phyloP scores from a whole-genome alignment of 2,329 filamentous ascomycete genomes.

The Exophiala mesophila region DNA sequence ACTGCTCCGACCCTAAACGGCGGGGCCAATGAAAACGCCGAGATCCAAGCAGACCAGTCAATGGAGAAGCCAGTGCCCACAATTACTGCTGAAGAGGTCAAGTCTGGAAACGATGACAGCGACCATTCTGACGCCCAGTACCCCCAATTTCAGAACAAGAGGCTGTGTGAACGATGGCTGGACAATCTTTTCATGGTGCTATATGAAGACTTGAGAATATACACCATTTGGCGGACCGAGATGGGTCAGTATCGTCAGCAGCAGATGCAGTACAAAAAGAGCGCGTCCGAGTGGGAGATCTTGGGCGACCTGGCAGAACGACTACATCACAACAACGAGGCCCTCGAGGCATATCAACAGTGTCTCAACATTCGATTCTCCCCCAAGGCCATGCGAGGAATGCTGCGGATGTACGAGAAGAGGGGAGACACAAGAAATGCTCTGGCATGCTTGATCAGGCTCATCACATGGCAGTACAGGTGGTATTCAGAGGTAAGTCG shows the following conservation, averaged over 20 bases:
- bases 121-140: conserved; percentile 67
- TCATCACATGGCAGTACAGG: conserved; percentile 97
- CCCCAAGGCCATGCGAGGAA: conserved; percentile 82
- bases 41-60: conserved; percentile 32
- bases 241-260: conserved; percentile 94
- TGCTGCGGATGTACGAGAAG: conserved; percentile 73
- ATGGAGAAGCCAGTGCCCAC: conserved; percentile 78
- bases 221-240: conserved; percentile 98
- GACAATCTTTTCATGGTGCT: conserved; percentile 99
- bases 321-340: conserved; percentile 86
- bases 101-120: conserved; percentile 65
- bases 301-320: conserved; percentile 87
- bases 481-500: conserved; percentile 86
- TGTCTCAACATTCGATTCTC: conserved; percentile 86
- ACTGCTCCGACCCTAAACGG: conserved; percentile 33
- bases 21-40: conserved; percentile 25
- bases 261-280: conserved; percentile 93
- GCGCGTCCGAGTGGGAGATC: conserved; percentile 96
- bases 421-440: conserved; percentile 74
- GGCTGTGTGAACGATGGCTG: conserved; percentile 93
- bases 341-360: conserved; percentile 84
- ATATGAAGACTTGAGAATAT: conserved; percentile 95
- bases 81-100: conserved; percentile 70
- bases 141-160: conserved; percentile 92
- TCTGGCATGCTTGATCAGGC: conserved; percentile 76